Evolutionary conservation across 306 rosid genomes (phyloP).

Genomic region (Fragaria iinumae): DNA sequence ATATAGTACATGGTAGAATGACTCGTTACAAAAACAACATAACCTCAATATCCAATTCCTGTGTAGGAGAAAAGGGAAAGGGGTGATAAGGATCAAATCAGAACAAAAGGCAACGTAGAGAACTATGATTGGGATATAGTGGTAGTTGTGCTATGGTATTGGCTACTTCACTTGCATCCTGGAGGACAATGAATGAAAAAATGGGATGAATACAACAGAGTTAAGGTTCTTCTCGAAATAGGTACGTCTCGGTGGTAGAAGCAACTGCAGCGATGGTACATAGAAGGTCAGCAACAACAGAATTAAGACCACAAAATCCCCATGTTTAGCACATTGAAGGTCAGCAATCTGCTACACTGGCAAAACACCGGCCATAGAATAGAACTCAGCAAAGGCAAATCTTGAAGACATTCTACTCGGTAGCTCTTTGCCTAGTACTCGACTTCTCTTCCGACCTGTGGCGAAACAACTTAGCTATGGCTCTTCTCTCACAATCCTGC

Average conservation of each 20-base stretch:
- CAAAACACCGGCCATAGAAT: conserved; percentile 25
- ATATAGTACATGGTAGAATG: conserved; percentile 6
- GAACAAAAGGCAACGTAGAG: not conserved
- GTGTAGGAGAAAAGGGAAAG: not conserved
- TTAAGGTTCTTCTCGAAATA: conserved; percentile 27
- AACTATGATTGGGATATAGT: conserved; percentile 25
- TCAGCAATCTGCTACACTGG: conserved; percentile 30
- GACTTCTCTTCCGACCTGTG: conserved; percentile 80
- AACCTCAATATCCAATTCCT: not conserved
- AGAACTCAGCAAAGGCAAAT: conserved; percentile 20
- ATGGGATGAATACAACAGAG: conserved; percentile 38
- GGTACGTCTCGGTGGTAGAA: conserved; percentile 5
- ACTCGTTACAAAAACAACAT: conserved; percentile 1
- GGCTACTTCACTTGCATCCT: conserved; percentile 41
- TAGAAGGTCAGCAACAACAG: conserved; percentile 11
- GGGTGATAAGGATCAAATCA: not conserved
- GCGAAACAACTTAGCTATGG: conserved; percentile 83
- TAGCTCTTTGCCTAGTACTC: conserved; percentile 21
- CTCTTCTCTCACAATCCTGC: conserved; percentile 95
- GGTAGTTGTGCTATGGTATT: conserved; percentile 28
- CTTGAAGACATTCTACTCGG: conserved; percentile 30
- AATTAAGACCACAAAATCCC: conserved; percentile 25
- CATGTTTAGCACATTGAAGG: conserved; percentile 21
- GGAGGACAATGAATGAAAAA: conserved; percentile 44
- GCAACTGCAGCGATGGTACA: conserved; percentile 22